A percentile compares a stretch with the other conserved stretches of the same genome.
phyloP scores from a whole-genome alignment of 352 stramenopile species.

The Phytophthora cactorum region DNA sequence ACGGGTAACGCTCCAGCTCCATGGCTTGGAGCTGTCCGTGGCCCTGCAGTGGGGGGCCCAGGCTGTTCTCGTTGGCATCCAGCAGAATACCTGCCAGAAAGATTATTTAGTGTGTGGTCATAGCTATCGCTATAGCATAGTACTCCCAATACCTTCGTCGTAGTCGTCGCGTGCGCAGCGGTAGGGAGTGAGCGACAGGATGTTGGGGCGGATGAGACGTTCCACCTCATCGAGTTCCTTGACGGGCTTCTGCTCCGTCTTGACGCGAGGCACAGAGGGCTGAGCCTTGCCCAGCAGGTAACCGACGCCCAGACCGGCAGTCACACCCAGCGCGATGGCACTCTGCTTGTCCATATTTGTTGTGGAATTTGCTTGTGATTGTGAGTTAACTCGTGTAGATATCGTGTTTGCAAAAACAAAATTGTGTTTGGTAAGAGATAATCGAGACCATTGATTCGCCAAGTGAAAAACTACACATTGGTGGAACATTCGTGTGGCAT shows the following conservation, averaged over 20 bases:
- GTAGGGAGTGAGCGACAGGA: constrained; percentile 96
- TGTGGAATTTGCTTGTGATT: constrained; percentile 13
- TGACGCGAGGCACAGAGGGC: constrained; percentile 16
- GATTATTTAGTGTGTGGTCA: background rate
- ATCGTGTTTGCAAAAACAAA: constrained; percentile 36
- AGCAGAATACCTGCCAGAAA: constrained; percentile 91
- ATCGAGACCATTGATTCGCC: constrained; percentile 18
- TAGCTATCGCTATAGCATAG: background rate
- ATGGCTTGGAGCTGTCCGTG: constrained; percentile 73
- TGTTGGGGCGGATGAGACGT: constrained; percentile 96
- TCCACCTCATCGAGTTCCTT: constrained; percentile 68
- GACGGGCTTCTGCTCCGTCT: background rate
- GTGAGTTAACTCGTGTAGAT: constrained; percentile 14
- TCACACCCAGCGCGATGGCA: constrained; percentile 62
- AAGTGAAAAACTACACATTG: constrained; percentile 12
- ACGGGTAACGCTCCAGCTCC: constrained; percentile 95
- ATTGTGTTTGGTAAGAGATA: constrained; percentile 13
- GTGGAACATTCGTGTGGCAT: constrained; percentile 27
- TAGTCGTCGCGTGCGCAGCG: constrained; percentile 98
- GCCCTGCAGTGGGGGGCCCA: constrained; percentile 88
- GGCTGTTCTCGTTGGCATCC: constrained; percentile 99
- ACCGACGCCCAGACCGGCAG: constrained; percentile 68
- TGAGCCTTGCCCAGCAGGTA: constrained; percentile 71
- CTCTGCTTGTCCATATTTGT: constrained; percentile 76
- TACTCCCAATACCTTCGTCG: constrained; percentile 60